Evolutionary conservation across 768 basidiomycete genomes (phyloP).

Genomic region (Termitomyces sp.): DNA sequence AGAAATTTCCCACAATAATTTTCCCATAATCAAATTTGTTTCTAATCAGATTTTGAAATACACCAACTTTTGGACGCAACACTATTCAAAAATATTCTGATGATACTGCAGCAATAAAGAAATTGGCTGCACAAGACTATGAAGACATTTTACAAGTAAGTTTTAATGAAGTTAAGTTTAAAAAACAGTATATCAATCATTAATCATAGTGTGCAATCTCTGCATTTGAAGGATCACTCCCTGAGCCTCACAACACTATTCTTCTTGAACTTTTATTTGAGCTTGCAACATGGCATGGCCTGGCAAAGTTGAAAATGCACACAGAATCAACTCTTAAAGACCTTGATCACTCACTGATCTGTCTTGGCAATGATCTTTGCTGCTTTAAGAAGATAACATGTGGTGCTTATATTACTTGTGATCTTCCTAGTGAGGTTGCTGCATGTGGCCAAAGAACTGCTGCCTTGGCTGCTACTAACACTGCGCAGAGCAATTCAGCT

Average conservation of each 20-base stretch:
- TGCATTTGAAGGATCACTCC: slow-evolving; percentile 9
- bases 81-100: slow-evolving; percentile 19
- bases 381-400: slow-evolving; percentile 7
- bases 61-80: slow-evolving; percentile 10
- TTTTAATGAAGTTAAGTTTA: not conserved
- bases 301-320: slow-evolving; percentile 20
- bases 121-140: slow-evolving; percentile 13
- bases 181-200: not conserved
- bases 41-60: not conserved
- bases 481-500: no score
- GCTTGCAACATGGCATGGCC: slow-evolving; percentile 16
- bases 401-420: not conserved
- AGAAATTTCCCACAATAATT: not conserved
- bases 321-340: slow-evolving; percentile 3
- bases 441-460: not conserved
- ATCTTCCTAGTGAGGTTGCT: slow-evolving; percentile 8
- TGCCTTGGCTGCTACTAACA: no score
- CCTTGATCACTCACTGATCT: slow-evolving; percentile 3
- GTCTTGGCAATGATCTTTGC: slow-evolving; percentile 7
- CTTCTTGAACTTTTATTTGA: slow-evolving; percentile 13
- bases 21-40: not conserved
- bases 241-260: slow-evolving; percentile 11
- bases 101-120: slow-evolving; percentile 18
- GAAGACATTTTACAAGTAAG: slow-evolving; percentile 19
- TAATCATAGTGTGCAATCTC: slow-evolving; percentile 6